These are phyloP conservation scores for Synchytrium microbalum DNA, from an alignment of 371 early-diverging fungal species.

Conservation along the genomic window DNA sequence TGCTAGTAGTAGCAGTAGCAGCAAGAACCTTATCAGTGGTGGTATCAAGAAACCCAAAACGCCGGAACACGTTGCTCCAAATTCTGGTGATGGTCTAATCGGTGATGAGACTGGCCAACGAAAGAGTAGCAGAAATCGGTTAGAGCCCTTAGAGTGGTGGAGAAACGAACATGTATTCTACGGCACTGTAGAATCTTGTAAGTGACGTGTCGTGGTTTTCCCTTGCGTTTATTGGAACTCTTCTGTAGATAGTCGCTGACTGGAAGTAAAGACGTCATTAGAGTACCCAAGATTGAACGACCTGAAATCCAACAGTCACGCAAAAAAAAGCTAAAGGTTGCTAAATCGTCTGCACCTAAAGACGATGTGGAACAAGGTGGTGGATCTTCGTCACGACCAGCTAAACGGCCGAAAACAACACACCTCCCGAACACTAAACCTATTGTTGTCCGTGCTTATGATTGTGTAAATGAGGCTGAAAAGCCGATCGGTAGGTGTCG, in stretches of 20 bases:
- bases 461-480: background rate
- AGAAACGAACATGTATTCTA: background rate
- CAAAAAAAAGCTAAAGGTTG: no score
- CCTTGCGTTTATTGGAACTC: no score
- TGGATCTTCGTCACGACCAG: no score
- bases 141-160: background rate
- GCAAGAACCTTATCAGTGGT: no score
- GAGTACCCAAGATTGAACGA: background rate
- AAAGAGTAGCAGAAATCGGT: background rate
- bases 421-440: background rate
- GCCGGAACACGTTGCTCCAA: no score
- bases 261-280: background rate
- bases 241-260: background rate
- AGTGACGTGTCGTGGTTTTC: background rate
- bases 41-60: no score
- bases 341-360: no score
- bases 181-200: background rate
- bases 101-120: background rate
- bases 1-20: no score
- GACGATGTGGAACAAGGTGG: no score
- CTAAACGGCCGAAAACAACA: no score
- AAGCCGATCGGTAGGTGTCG: background rate
- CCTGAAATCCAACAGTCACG: background rate
- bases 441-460: background rate
- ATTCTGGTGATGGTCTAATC: background rate